phyloP scores from a whole-genome alignment of 176 grass and related monocot species.

The Panicum miliaceum region DNA sequence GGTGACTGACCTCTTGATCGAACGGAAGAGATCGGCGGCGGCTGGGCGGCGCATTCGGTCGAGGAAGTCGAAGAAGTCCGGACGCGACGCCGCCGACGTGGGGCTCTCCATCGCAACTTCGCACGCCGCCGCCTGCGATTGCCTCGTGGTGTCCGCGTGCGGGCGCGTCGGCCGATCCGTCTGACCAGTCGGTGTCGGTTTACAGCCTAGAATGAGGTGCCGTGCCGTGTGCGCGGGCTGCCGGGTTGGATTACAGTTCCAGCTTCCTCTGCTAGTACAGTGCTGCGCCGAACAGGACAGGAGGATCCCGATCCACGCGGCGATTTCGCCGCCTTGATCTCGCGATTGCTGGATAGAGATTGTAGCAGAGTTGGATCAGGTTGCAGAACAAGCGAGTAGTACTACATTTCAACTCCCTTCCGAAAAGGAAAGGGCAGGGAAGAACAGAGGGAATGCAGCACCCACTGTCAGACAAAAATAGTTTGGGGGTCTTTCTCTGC shows the following conservation, averaged over 20 bases:
- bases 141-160: background rate
- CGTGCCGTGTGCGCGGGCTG: background rate
- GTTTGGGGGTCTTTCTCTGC: background rate
- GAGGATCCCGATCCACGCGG: background rate
- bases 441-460: background rate
- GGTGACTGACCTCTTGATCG: constrained; percentile 67
- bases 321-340: no score
- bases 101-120: constrained; percentile 52
- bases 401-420: background rate
- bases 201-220: background rate
- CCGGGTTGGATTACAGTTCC: background rate
- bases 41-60: constrained; percentile 86
- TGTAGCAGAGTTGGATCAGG: background rate
- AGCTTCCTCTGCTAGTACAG: background rate
- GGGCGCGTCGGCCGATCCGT: background rate
- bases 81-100: constrained; percentile 51
- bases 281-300: no score
- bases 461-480: background rate
- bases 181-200: background rate
- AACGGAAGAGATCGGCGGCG: constrained; percentile 71
- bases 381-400: background rate
- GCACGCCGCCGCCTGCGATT: background rate
- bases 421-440: background rate
- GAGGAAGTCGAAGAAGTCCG: constrained; percentile 84
- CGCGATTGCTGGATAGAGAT: background rate